Evolutionary conservation across 2,329 filamentous ascomycete species (phyloP).

Genomic region (Aaosphaeria arxii): DNA sequence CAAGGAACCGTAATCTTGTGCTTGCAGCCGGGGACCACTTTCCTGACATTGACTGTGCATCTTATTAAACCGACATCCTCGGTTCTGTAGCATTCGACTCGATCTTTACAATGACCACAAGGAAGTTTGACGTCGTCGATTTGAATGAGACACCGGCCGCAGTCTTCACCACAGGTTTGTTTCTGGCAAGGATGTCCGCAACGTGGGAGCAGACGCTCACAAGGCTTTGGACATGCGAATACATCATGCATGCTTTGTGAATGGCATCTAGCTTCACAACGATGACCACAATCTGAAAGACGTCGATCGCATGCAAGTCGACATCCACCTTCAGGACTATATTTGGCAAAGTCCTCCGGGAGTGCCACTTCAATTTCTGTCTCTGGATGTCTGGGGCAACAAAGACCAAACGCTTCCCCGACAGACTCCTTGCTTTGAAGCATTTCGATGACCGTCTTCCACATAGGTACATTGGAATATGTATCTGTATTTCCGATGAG

Average conservation of each 20-base stretch:
- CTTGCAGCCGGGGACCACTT: constrained; percentile 3
- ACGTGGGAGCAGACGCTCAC: constrained; percentile 40
- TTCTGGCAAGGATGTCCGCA: constrained; percentile 47
- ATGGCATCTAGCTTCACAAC: constrained; percentile 23
- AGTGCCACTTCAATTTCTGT: constrained; percentile 8
- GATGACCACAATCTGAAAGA: constrained; percentile 45
- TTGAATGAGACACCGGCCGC: constrained; percentile 18
- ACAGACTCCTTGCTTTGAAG: constrained; percentile 29
- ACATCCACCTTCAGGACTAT: constrained; percentile 15
- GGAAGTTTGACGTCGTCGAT: constrained; percentile 21
- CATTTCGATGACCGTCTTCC: constrained; percentile 51
- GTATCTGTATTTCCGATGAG: constrained; percentile 64
- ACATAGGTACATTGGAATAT: constrained; percentile 57
- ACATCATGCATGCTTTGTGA: constrained; percentile 31
- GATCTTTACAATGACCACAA: constrained; percentile 43
- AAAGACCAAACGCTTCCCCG: constrained; percentile 6
- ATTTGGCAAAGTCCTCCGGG: constrained; percentile 9
- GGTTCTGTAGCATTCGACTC: constrained; percentile 4
- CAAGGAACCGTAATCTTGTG: constrained; percentile 6
- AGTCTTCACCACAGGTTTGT: constrained; percentile 43
- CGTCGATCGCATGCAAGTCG: constrained; percentile 4
- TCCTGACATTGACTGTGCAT: constrained; percentile 3
- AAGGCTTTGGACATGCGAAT: constrained; percentile 46
- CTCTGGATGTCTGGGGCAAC: constrained; percentile 13
- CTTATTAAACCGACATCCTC: constrained; percentile 3